Evolutionary conservation across 257 asterid species (phyloP), one percentile per base, ranked within the genome.

Genomic region (Scutellaria galericulata): DNA sequence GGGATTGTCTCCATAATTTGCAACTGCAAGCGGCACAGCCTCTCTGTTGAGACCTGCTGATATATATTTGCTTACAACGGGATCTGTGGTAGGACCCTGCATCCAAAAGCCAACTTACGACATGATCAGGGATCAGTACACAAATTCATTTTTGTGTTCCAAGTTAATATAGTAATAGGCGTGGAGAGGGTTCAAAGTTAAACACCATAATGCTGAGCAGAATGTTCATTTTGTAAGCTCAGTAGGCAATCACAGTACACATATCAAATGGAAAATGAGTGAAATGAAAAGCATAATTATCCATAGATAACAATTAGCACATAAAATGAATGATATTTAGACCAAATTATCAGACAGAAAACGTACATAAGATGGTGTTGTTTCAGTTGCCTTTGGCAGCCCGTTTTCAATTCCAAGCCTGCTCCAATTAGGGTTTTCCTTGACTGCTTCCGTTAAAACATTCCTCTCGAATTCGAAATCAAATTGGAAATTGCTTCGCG

Each of bases 391-490:
- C 77, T 78, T 92, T 18, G 95, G 80, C 3, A 89, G 89, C 68
- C 55, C 69, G 63, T 81, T 82, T 69, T 90, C 98, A 40, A 79
- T 75, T 10, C 90, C 93, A 68, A 91, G 82, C 85, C 89, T 79
- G 77, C 86, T 80, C 99, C 98, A 92, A 65, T 95, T 95, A n/a
- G 82, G 98, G 68, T 64, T 87, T 55, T 92, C 98, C 77, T 95
- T 92, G 62, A 82, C 88, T 67, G 95, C 88, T 78, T 95, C 99
- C 18, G 89, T 85, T 45, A 95, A 66, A 74, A 95, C 88, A 84
- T 79, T 85, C 86, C 87, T 92, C 90, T 95, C 99, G 44, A 91
- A 80, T 5, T 92, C 99, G 68, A 95, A 95, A 80, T 92, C 97
- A 37, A 87, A 92, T 73, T 84, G 88, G 81, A 95, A 95, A 79